A percentile compares a stretch with the other conserved stretches of the same genome.
Evolutionary conservation across 345 rosid species (phyloP).

Genomic region (Adansonia digitata): DNA sequence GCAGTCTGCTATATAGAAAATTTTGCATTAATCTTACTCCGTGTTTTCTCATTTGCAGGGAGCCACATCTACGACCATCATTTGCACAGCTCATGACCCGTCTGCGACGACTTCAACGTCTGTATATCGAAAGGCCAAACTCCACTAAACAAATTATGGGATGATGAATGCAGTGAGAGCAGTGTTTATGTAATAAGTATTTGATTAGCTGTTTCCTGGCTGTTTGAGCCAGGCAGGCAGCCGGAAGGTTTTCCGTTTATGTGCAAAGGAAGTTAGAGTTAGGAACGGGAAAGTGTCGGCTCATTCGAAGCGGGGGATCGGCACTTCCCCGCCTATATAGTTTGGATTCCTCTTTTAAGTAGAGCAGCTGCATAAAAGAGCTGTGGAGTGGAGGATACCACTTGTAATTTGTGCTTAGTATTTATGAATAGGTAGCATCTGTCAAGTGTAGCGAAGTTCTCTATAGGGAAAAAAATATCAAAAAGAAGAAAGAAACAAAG

Average conservation of each 20-base stretch:
- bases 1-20: neutral
- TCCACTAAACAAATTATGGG: constrained; percentile 20
- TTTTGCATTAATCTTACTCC: neutral
- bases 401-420: constrained; percentile 20
- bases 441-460: constrained; percentile 22
- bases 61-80: constrained; percentile 78
- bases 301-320: constrained; percentile 93
- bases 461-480: neutral
- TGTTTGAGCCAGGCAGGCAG: constrained; percentile 60
- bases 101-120: constrained; percentile 51
- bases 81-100: constrained; percentile 71
- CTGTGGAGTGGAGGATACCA: constrained; percentile 35
- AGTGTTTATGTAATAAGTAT: constrained; percentile 27
- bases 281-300: constrained; percentile 52
- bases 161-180: constrained; percentile 9
- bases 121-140: constrained; percentile 40
- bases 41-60: constrained; percentile 43
- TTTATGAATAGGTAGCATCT: constrained; percentile 22
- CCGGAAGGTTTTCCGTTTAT: constrained; percentile 23
- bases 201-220: constrained; percentile 28
- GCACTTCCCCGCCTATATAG: constrained; percentile 33
- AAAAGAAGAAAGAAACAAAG: neutral
- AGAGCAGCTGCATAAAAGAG: constrained; percentile 40
- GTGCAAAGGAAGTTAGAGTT: constrained; percentile 27
- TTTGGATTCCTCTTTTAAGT: constrained; percentile 29